A percentile compares a stretch with the other conserved stretches of the same genome.
Conservation (phyloP, 2,329 filamentous ascomycete genomes). For the Daldinia sp. region DNA sequence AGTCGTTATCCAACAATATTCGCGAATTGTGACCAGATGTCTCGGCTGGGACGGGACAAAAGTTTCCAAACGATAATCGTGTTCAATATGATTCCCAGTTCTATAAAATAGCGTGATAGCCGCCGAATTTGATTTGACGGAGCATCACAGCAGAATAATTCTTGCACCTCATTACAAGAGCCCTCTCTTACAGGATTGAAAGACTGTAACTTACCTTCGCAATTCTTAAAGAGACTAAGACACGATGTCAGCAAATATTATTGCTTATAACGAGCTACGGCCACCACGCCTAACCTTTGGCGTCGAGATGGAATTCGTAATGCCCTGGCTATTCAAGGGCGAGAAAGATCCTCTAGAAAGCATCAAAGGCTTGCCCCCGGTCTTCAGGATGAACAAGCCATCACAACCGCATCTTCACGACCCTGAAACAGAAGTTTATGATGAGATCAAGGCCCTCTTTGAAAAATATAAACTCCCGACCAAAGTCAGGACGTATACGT, state of each 20-base stretch:
- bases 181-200: neutral
- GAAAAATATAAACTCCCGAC: neutral
- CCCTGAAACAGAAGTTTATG: neutral
- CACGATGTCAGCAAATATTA: constrained; percentile 15
- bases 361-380: constrained; percentile 19
- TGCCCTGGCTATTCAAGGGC: constrained; percentile 12
- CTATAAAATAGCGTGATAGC: neutral
- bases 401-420: neutral
- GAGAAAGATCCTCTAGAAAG: constrained; percentile 3
- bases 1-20: neutral
- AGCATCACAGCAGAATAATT: neutral
- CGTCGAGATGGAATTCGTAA: constrained; percentile 39
- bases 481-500: neutral
- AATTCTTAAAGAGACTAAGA: neutral
- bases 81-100: neutral
- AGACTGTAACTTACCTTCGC: neutral
- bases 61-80: neutral
- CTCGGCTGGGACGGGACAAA: too few species aligned
- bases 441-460: constrained; percentile 6
- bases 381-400: constrained; percentile 1
- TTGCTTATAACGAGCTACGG: neutral
- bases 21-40: neutral
- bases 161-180: neutral
- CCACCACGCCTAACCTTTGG: constrained; percentile 32
- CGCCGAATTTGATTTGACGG: neutral